phyloP scores from a whole-genome alignment of 2,329 filamentous ascomycete species.

The Emergomyces africanus region DNA sequence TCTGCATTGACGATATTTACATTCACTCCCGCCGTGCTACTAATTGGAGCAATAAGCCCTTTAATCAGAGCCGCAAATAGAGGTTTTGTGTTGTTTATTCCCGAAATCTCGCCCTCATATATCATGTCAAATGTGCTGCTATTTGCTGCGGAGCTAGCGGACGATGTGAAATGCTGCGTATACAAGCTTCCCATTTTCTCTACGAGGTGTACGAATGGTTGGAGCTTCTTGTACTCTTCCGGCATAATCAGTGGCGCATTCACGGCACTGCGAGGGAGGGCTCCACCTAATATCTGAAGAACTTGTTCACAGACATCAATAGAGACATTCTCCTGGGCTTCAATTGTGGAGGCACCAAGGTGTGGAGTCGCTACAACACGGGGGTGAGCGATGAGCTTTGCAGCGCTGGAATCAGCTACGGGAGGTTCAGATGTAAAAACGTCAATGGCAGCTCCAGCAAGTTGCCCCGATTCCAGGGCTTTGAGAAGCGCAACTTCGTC shows the following conservation, averaged over 20 bases:
- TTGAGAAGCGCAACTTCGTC: constrained; percentile 61
- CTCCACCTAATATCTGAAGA: constrained; percentile 57
- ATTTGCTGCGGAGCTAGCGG: constrained; percentile 32
- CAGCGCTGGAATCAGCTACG: constrained; percentile 47
- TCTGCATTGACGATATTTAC: constrained; percentile 77
- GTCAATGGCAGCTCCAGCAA: constrained; percentile 66
- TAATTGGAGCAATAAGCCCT: constrained; percentile 58
- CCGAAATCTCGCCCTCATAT: constrained; percentile 63
- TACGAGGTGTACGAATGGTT: constrained; percentile 62
- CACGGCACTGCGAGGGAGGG: constrained; percentile 62
- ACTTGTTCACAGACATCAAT: constrained; percentile 75
- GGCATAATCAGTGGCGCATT: constrained; percentile 72
- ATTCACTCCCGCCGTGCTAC: constrained; percentile 50
- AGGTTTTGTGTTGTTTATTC: constrained; percentile 61
- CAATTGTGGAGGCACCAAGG: constrained; percentile 64
- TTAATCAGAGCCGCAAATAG: constrained; percentile 69
- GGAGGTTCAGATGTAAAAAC: constrained; percentile 69
- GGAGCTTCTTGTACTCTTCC: constrained; percentile 64
- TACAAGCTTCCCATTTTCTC: constrained; percentile 71
- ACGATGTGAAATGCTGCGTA: constrained; percentile 55
- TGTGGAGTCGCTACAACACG: constrained; percentile 69
- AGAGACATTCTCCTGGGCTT: constrained; percentile 74
- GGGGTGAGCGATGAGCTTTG: constrained; percentile 52
- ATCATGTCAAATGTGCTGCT: constrained; percentile 61
- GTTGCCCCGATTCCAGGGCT: constrained; percentile 56